Base-by-base conservation (phyloP, 202 grass and related monocot species). In the Schoenoplectus tabernaemontani region DNA sequence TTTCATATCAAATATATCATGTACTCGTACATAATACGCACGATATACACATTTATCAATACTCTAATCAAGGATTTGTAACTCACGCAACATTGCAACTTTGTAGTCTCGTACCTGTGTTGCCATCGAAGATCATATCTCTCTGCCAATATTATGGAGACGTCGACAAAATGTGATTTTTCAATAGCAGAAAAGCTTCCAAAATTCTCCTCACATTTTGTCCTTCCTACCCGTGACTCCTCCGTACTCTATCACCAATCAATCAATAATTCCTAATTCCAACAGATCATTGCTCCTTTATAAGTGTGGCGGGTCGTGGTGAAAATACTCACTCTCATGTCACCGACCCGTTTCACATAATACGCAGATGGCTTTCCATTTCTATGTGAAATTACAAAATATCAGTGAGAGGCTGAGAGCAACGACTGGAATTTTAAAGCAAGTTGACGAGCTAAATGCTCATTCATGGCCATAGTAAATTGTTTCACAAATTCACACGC, bases 371-470 rank as follows among this genome's bases (percentile, higher is more conserved):
- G 44, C 32, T n/a, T n/a, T n/a, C n/a, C n/a, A n/a, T 73, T 1
- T 51, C 2, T 47, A 30, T 12, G 11, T 51, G 5, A 73, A 73
- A 32, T 15, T 30, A 10, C 28, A 48, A 28, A 16, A 72, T 2
- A n/a, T 63, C 60, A 39, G 16, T n/a, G n/a, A n/a, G n/a, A n/a
- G n/a, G n/a, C n/a, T 61, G 77, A 78, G 57, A 57, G 46, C 74
- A 59, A 22, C 16, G 41, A 59, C 17, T 24, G 6, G 10, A 78
- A 58, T 37, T 71, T 71, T 7, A 48, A 77, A 62, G 12, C 32
- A 61, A 77, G 50, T 30, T 59, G 43, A 30, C 69, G 41, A 3
- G 43, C 47, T 76, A 5, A 16, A 26, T 47, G 20, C 3, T 24
- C 33, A 62, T 54, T 57, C 6, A 75, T 59, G 33, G 51, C 23